Base-by-base conservation (phyloP, 2,329 filamentous ascomycete genomes). In the Fusarium tuaranense region DNA sequence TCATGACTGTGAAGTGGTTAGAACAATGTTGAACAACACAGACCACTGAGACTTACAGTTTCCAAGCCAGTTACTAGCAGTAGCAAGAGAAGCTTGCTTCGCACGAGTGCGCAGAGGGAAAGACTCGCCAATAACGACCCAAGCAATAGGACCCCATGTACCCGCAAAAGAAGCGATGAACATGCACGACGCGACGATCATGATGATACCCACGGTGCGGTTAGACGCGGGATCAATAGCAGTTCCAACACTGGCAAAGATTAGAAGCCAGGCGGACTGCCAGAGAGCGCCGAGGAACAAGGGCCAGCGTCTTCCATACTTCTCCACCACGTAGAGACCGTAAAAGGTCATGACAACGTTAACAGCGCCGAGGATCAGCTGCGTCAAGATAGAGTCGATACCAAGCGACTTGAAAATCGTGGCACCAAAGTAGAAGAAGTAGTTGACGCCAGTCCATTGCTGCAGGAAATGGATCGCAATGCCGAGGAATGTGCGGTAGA, bases 171-270 rank as follows among this genome's bases (percentile, higher is more conserved):
- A 92, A 59, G 90, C 88, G 66, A 95, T 94, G 82, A 94, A 95
- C 85, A 94, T 89, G 82, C 91, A 93, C 4, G 92, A 91, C 64
- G 92, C 90, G 12, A 93, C 90, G 74, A 95, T 93, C 88, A 94
- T 92, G 70, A 92, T 87, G 7, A 90, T 89, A 13, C 92, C 92
- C 14, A 90, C 86, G 1, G 83, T 81, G 12, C 82, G 80, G 74
- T 84, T 88, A 39, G 80, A 79, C 7, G 82, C 81, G 0, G 86
- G 87, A 55, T 86, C 77, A 48, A 82, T 76, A 10, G 81, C 82
- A 36, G 87, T 86, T 9, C 91, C 88, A 36, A 93, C 85, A 0
- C 86, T 85, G 34, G 89, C 91, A 78, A 93, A 93, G 69, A 94
- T 84, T 39, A 92, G 83, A 62, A 93, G 87, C 86, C 91, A 93